Evolutionary conservation across 1,139 yeast species (phyloP), one percentile per base, ranked within the genome.

Genomic region (Hyphopichia fennica): DNA sequence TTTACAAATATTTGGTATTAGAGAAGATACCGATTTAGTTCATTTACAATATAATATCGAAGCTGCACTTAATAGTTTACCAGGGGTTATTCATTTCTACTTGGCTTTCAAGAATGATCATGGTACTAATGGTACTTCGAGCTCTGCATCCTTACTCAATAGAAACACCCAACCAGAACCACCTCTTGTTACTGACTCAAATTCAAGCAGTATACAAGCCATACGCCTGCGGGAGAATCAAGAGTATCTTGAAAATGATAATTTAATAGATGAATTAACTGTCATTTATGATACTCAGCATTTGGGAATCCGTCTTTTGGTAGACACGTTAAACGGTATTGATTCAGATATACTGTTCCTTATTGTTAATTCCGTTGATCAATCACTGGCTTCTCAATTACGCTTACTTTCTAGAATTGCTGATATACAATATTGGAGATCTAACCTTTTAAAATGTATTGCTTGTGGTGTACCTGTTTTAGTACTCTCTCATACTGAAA

Each of bases 371-470:
- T 67, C 77, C 3, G 56, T 72, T 13, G 77, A 72, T 53, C 77
- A 69, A 48, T 60, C 75, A 9, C 61, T 79, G 39, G 63, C 77
- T 2, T 69, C 87, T 4, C 98, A 93, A 61, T 63, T 91, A 33
- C 81, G 79, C 37, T 63, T 87, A 3, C 69, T 93, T 30, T 74
- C 89, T 1, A 81, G 87, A 51, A 73, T 78, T 10, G 81, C 82
- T 52, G 97, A 91, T 50, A 84, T 88, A 34, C 66, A 70, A 39
- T 79, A 76, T 52, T 93, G 96, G 95, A 76, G 71, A 45, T 49
- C 58, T 3, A 81, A 75, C 45, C 77, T 87, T 46, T 46, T 79
- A 40, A 72, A 67, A 44, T 63, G 90, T 27, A 50, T 81, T 2
- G 23, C 69, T 0, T 65, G 82, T 40, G 89, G 93, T 0, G 20